These are phyloP conservation scores for Epichloe coenophiala DNA, from an alignment of 2,329 filamentous ascomycete species.

Conservation along the genomic window DNA sequence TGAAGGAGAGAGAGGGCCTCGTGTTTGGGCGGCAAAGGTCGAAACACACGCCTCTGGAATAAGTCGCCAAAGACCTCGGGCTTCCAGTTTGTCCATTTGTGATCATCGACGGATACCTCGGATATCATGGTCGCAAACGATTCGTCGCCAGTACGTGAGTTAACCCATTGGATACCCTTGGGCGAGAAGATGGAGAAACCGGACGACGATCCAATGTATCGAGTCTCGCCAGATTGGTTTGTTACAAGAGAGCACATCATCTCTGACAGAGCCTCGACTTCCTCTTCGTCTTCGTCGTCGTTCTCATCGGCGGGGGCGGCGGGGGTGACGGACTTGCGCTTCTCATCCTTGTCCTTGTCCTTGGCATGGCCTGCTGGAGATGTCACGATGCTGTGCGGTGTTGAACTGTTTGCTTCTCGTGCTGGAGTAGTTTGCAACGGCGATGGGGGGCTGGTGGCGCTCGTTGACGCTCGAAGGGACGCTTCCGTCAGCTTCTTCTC, in stretches of 20 bases:
- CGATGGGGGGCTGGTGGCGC: slow-evolving; percentile 31
- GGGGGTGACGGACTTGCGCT: slow-evolving; percentile 22
- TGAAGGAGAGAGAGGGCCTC: slow-evolving; percentile 78
- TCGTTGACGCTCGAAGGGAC: slow-evolving; percentile 35
- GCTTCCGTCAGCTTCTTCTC: slow-evolving; percentile 61
- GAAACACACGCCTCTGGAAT: slow-evolving; percentile 74
- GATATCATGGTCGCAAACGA: slow-evolving; percentile 94
- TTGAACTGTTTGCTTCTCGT: slow-evolving; percentile 28
- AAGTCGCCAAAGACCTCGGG: slow-evolving; percentile 93
- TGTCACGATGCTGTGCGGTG: slow-evolving; percentile 39
- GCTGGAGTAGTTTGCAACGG: slow-evolving; percentile 33
- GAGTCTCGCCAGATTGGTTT: slow-evolving; percentile 84
- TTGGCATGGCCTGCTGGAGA: slow-evolving; percentile 35
- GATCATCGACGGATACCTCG: slow-evolving; percentile 78
- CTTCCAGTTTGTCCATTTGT: slow-evolving; percentile 96
- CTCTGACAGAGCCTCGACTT: slow-evolving; percentile 81
- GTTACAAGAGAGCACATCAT: slow-evolving; percentile 99
- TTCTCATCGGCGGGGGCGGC: slow-evolving; percentile 22
- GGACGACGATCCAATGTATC: slow-evolving; percentile 96
- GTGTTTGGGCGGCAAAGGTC: slow-evolving; percentile 68
- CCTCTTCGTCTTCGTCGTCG: slow-evolving; percentile 37
- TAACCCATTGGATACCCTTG: slow-evolving; percentile 97
- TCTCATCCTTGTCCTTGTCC: slow-evolving; percentile 20
- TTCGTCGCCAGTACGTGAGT: slow-evolving; percentile 88
- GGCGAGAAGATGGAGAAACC: slow-evolving; percentile 98